phyloP scores from a whole-genome alignment of 805 yeast species.

The Spathaspora passalidarum region DNA sequence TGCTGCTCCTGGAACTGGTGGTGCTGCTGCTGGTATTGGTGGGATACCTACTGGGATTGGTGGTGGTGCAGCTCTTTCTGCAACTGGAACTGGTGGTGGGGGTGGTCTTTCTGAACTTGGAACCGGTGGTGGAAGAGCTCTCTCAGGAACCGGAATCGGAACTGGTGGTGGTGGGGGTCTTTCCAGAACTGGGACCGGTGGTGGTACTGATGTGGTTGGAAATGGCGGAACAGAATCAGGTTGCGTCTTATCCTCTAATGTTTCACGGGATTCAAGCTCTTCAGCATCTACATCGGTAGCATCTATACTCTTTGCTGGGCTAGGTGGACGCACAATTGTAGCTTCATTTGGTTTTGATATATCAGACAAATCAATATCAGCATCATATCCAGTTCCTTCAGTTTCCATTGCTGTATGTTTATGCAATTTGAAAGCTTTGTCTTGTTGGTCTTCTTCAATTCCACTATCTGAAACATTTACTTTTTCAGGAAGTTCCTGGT shows the following conservation, averaged over 20 bases:
- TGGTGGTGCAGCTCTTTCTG: constrained; percentile 12
- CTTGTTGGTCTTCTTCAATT: constrained; percentile 4
- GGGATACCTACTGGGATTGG: constrained; percentile 5
- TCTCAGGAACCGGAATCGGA: no score
- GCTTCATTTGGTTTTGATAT: constrained; percentile 11
- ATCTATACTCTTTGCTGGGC: background rate
- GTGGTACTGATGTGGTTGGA: constrained; percentile 8
- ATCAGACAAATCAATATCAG: constrained; percentile 53
- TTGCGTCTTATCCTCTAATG: background rate
- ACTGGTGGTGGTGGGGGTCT: constrained; percentile 13
- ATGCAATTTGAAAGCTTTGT: constrained; percentile 4
- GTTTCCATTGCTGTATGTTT: constrained; percentile 7
- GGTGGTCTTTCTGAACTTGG: constrained; percentile 11
- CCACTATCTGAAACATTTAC: constrained; percentile 7
- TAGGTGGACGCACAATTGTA: background rate
- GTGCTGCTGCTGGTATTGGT: constrained; percentile 12
- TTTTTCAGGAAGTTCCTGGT: background rate
- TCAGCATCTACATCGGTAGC: background rate
- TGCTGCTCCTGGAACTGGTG: constrained; percentile 18
- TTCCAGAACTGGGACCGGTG: constrained; percentile 13
- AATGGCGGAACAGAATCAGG: background rate
- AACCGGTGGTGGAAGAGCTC: constrained; percentile 13
- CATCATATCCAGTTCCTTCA: constrained; percentile 60
- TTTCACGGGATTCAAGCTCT: constrained; percentile 1
- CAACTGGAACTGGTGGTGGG: constrained; percentile 14